Evolutionary conservation across 768 basidiomycete species (phyloP).

Genomic region (Gymnopilus dilepis): DNA sequence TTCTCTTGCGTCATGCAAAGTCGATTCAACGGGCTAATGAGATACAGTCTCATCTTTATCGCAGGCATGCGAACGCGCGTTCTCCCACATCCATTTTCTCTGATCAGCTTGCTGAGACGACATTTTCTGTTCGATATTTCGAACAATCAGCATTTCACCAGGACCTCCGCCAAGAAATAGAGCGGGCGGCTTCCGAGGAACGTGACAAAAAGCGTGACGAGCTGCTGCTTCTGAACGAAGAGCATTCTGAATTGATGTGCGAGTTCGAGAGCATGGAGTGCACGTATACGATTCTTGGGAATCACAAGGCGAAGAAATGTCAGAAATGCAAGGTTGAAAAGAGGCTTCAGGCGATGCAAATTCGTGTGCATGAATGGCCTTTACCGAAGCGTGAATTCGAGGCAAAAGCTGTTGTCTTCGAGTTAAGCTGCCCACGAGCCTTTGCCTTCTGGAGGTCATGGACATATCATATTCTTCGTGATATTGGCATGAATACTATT

Average conservation of each 20-base stretch:
- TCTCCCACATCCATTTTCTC: conserved; percentile 40
- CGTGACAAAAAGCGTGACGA: conserved; percentile 31
- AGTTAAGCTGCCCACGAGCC: conserved; percentile 41
- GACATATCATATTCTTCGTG: conserved; percentile 44
- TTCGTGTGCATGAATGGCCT: conserved; percentile 52
- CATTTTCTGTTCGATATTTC: conserved; percentile 44
- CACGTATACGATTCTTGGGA: background rate
- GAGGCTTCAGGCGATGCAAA: conserved; percentile 26
- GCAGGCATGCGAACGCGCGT: conserved; percentile 27
- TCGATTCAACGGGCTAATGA: conserved; percentile 32
- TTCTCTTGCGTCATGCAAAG: conserved; percentile 42
- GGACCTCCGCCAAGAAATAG: conserved; percentile 32
- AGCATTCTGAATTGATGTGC: conserved; percentile 23
- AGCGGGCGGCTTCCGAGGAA: conserved; percentile 26
- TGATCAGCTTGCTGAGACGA: conserved; percentile 10
- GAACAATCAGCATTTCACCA: conserved; percentile 25
- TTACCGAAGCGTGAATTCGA: conserved; percentile 33
- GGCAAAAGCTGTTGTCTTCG: conserved; percentile 44
- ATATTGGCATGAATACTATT: conserved; percentile 33
- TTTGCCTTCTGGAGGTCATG: conserved; percentile 50
- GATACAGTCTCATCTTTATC: conserved; percentile 36
- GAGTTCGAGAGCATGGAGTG: conserved; percentile 17
- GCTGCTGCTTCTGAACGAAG: conserved; percentile 25
- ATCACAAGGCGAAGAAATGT: conserved; percentile 21
- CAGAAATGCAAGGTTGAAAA: conserved; percentile 31